These are phyloP conservation scores for Aspergillus luchuensis DNA, from an alignment of 2,329 filamentous ascomycete species.

Conservation along the genomic window DNA sequence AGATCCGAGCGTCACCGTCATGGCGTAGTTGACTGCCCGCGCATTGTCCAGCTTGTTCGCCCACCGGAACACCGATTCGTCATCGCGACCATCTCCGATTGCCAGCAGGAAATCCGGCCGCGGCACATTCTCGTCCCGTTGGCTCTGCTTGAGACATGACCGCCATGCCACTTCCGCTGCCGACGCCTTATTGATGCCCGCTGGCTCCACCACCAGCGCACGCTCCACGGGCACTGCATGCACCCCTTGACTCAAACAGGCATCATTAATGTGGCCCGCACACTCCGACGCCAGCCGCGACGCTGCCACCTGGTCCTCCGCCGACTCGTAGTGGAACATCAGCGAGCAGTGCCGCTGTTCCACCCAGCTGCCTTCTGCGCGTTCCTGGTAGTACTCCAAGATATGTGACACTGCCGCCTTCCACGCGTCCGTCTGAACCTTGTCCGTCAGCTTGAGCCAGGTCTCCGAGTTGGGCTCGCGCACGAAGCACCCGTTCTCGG, in stretches of 20 bases:
- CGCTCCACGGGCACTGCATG: constrained; percentile 80
- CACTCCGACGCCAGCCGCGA: constrained; percentile 83
- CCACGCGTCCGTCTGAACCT: constrained; percentile 71
- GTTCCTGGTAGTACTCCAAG: constrained; percentile 84
- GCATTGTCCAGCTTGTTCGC: constrained; percentile 72
- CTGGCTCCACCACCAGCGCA: constrained; percentile 79
- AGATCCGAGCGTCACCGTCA: constrained; percentile 82
- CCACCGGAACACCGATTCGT: constrained; percentile 93
- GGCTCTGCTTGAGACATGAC: constrained; percentile 60
- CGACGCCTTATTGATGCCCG: constrained; percentile 84
- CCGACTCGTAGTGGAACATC: constrained; percentile 85
- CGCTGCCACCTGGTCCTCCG: constrained; percentile 74
- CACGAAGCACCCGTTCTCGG: constrained; percentile 92
- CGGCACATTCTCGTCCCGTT: constrained; percentile 39
- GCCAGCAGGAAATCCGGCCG: constrained; percentile 83
- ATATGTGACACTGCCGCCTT: constrained; percentile 81
- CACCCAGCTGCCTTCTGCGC: constrained; percentile 82
- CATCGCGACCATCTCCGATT: constrained; percentile 86
- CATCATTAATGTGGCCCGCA: constrained; percentile 92
- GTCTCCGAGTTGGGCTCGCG: constrained; percentile 67
- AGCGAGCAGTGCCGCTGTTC: constrained; percentile 91
- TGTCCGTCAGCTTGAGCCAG: constrained; percentile 79
- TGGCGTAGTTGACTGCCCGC: constrained; percentile 66
- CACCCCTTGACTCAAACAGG: constrained; percentile 79
- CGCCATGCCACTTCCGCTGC: constrained; percentile 75